Evolutionary conservation across 306 rosid species (phyloP).

Genomic region (Quillaja saponaria): DNA sequence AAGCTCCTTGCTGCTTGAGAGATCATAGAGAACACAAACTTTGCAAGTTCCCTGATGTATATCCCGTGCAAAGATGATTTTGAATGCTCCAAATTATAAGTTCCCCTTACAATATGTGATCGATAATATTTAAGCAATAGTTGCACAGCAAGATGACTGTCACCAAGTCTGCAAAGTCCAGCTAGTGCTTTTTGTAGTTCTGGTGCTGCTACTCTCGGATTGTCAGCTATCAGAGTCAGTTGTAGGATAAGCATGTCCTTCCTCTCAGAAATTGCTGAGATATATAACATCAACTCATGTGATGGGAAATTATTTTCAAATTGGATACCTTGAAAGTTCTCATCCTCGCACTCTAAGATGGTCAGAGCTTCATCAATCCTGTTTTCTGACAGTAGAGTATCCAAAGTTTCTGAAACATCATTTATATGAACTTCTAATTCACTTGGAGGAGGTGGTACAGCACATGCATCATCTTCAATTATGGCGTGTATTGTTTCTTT

Average conservation of each 20-base stretch:
- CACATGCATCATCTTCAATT: conserved; percentile 28
- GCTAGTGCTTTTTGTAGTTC: conserved; percentile 52
- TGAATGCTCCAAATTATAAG: conserved; percentile 35
- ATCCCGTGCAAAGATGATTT: conserved; percentile 37
- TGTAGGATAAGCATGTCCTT: conserved; percentile 41
- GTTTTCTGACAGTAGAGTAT: conserved; percentile 56
- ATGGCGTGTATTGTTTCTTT: conserved; percentile 35
- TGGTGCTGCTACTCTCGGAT: conserved; percentile 40
- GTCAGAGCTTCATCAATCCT: conserved; percentile 60
- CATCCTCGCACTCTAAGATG: conserved; percentile 52
- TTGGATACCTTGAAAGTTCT: conserved; percentile 44
- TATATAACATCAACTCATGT: conserved; percentile 35
- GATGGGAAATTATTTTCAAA: conserved; percentile 33
- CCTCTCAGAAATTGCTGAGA: conserved; percentile 50
- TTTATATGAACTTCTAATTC: conserved; percentile 49
- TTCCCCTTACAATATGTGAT: conserved; percentile 44
- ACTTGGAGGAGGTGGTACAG: conserved; percentile 26
- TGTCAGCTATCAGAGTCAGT: conserved; percentile 46
- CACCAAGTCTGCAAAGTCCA: conserved; percentile 62
- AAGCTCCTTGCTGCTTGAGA: conserved; percentile 67
- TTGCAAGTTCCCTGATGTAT: conserved; percentile 54
- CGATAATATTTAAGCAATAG: conserved; percentile 57
- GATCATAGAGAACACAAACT: conserved; percentile 65
- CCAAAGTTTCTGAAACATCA: conserved; percentile 58
- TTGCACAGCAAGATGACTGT: conserved; percentile 49